Evolutionary conservation across 176 grass and related monocot genomes (phyloP), one percentile per base, ranked within the genome.

Genomic region (Avena atlantica): DNA sequence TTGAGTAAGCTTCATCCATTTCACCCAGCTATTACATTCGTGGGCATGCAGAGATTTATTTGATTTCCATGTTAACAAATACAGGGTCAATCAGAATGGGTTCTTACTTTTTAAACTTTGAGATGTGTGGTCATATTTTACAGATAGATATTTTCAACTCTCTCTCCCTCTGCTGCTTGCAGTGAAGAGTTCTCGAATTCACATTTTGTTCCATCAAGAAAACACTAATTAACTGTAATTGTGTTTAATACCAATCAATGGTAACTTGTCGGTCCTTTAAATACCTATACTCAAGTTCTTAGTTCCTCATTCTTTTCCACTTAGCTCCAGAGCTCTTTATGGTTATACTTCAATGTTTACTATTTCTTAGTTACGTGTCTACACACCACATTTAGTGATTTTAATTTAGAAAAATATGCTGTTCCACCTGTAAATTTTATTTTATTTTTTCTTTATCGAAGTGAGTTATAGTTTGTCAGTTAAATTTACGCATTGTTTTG

Each of bases 1-100:
- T 98, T 47, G 93, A 98, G 96, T 98, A 91, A 88, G 94, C 84
- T 81, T 67, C 27, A 62, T 44, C 66, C 21, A 56, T 72, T 64
- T 63, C 8, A 80, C 47, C 63, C 63, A 78, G 23, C 70, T 83
- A 63, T 53, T 62, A 31, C 25, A 53, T 80, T 85, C 37, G 53
- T 89, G 21, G 51, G n/a, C 49, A 57, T 15, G 51, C 24, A 70
- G 64, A 19, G 14, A 57, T 56, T 66, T 68, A 42, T 71, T 45
- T 75, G 21, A 61, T 16, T 74, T 48, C 8, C 21, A 53, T 85
- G 47, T 55, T 74, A 51, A 56, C 60, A 68, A 61, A 48, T 74
- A 55, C 47, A 78, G 51, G 29, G 31, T 27, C 61, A 78, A 68
- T 78, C 23, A 31, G 6, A 78, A 73, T 27, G 65, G 59, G 47